These are phyloP conservation scores for Plantago coronopus DNA, from an alignment of 305 asterid species.

Conservation along the genomic window DNA sequence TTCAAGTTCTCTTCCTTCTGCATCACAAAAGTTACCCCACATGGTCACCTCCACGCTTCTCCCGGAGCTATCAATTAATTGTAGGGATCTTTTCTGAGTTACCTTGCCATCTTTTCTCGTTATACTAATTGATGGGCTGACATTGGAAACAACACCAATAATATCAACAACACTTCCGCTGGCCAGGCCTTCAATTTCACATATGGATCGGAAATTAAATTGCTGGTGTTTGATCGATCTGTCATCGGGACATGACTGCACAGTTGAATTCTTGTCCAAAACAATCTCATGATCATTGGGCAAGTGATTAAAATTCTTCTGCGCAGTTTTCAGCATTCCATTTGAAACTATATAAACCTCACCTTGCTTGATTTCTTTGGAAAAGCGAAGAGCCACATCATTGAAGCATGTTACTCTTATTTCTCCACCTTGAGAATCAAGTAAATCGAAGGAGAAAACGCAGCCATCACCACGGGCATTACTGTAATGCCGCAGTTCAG, in stretches of 20 bases:
- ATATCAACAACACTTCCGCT: slow-evolving; percentile 63
- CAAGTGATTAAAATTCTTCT: slow-evolving; percentile 74
- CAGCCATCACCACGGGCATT: slow-evolving; percentile 84
- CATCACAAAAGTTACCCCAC: slow-evolving; percentile 87
- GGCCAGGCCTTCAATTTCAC: slow-evolving; percentile 68
- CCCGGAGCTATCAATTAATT: slow-evolving; percentile 82
- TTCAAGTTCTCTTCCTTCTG: slow-evolving; percentile 77
- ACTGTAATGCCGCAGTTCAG: slow-evolving; percentile 68
- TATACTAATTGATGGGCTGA: slow-evolving; percentile 65
- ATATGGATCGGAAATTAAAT: slow-evolving; percentile 66
- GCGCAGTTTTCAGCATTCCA: slow-evolving; percentile 68
- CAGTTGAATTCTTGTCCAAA: slow-evolving; percentile 61
- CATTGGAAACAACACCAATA: slow-evolving; percentile 71
- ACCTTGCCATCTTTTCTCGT: slow-evolving; percentile 82
- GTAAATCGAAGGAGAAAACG: slow-evolving; percentile 93
- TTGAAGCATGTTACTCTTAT: slow-evolving; percentile 94
- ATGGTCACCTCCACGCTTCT: slow-evolving; percentile 64
- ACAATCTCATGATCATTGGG: slow-evolving; percentile 73
- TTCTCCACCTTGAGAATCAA: slow-evolving; percentile 90
- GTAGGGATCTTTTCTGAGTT: slow-evolving; percentile 74
- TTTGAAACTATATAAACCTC: slow-evolving; percentile 68
- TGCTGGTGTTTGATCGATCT: slow-evolving; percentile 72
- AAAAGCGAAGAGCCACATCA: slow-evolving; percentile 78
- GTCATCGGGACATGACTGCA: slow-evolving; percentile 72
- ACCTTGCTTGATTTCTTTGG: slow-evolving; percentile 62